Evolutionary conservation across 768 basidiomycete genomes (phyloP).

Genomic region (Termitomyces sp.): DNA sequence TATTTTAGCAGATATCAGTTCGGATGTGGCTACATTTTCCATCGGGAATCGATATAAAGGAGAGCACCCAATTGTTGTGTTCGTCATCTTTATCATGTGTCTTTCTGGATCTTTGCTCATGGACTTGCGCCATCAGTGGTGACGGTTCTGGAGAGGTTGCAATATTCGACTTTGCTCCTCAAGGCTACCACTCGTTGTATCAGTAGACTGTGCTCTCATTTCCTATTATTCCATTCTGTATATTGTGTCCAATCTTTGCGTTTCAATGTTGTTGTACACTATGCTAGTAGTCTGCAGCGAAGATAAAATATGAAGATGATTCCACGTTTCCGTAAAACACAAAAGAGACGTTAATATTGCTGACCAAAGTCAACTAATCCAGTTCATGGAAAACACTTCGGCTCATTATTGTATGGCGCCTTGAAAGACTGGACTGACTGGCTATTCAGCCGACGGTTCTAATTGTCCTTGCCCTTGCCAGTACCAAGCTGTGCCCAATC

Average conservation of each 20-base stretch:
- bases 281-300: neutral
- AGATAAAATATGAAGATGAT: neutral
- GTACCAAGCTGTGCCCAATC: too few relatives aligned
- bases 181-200: constrained; percentile 4
- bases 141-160: constrained; percentile 44
- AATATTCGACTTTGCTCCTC: constrained; percentile 28
- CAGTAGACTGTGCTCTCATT: neutral
- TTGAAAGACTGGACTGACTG: too few relatives aligned
- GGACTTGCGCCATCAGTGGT: constrained; percentile 27
- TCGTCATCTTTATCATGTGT: constrained; percentile 17
- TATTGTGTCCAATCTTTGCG: neutral
- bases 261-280: neutral
- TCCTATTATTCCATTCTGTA: neutral
- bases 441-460: too few relatives aligned
- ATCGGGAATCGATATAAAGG: constrained; percentile 48
- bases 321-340: too few relatives aligned
- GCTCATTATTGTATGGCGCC: too few relatives aligned
- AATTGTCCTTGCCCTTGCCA: too few relatives aligned
- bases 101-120: neutral
- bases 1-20: constrained; percentile 46
- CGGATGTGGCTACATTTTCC: constrained; percentile 55
- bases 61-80: constrained; percentile 61
- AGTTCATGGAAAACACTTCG: too few relatives aligned
- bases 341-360: too few relatives aligned
- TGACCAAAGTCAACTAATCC: too few relatives aligned